Conservation (phyloP, 2,329 filamentous ascomycete species). For the Trichoderma hamatum region DNA sequence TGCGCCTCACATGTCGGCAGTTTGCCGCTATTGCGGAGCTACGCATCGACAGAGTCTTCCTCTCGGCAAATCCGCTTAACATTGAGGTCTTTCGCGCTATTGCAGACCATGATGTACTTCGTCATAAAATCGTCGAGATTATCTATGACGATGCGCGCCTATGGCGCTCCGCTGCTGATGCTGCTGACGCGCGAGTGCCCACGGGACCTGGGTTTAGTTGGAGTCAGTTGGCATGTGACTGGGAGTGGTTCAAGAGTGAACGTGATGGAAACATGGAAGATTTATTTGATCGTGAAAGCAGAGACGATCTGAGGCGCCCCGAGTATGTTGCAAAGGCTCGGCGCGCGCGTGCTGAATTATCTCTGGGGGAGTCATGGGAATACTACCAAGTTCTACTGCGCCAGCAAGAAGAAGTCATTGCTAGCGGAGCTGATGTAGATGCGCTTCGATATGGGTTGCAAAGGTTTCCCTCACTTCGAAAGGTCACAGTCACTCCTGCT, state of each 20-base stretch:
- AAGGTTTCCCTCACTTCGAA: conserved; percentile 41
- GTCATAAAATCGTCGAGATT: conserved; percentile 26
- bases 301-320: background rate
- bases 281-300: background rate
- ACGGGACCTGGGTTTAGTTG: too few relatives aligned
- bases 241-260: background rate
- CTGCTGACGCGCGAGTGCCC: background rate
- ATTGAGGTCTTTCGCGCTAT: conserved; percentile 29
- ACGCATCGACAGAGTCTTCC: background rate
- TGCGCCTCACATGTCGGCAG: background rate
- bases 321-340: background rate
- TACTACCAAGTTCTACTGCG: conserved; percentile 34
- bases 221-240: background rate
- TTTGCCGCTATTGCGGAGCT: background rate
- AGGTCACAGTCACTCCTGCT: conserved; percentile 45
- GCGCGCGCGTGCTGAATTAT: background rate
- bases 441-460: conserved; percentile 41
- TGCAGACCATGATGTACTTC: conserved; percentile 25
- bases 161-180: background rate
- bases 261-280: background rate
- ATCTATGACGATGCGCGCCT: conserved; percentile 32
- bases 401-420: conserved; percentile 39
- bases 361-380: conserved; percentile 29
- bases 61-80: background rate
- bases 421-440: conserved; percentile 34